These are phyloP conservation scores for Clausena lansium DNA, from an alignment of 345 rosid genomes.

Conservation along the genomic window DNA sequence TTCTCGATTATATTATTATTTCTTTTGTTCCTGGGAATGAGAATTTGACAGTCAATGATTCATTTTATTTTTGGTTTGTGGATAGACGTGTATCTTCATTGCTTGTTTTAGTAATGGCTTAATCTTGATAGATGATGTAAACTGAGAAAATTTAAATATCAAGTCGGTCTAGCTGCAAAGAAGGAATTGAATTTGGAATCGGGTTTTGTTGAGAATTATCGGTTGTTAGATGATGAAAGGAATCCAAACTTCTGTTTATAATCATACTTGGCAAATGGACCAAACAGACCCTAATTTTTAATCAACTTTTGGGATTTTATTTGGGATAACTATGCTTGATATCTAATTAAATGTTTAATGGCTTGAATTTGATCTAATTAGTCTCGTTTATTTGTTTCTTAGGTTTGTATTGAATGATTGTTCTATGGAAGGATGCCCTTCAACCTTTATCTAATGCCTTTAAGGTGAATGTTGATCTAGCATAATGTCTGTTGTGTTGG, in stretches of 20 bases:
- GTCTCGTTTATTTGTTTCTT: neutral
- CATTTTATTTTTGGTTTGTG: neutral
- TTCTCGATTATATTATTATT: neutral
- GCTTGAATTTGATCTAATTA: constrained; percentile 9
- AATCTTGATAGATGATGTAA: neutral
- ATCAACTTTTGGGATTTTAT: no score
- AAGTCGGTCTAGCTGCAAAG: neutral
- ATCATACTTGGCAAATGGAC: neutral
- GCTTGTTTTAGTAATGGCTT: neutral
- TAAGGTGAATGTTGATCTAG: neutral
- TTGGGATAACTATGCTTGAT: neutral
- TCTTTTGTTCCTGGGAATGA: neutral
- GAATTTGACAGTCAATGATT: neutral
- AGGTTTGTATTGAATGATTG: neutral
- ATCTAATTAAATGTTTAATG: neutral
- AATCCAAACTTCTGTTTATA: neutral
- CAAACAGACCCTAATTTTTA: no score
- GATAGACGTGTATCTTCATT: neutral
- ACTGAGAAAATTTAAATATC: neutral
- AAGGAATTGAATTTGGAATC: neutral
- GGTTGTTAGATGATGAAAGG: no score
- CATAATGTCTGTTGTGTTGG: neutral
- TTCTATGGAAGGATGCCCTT: neutral
- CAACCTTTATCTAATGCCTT: neutral
- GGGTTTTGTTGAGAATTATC: neutral